Evolutionary conservation across 129 eudicot species (phyloP), one percentile per base, ranked within the genome.

Genomic region (Escallonia rubra): DNA sequence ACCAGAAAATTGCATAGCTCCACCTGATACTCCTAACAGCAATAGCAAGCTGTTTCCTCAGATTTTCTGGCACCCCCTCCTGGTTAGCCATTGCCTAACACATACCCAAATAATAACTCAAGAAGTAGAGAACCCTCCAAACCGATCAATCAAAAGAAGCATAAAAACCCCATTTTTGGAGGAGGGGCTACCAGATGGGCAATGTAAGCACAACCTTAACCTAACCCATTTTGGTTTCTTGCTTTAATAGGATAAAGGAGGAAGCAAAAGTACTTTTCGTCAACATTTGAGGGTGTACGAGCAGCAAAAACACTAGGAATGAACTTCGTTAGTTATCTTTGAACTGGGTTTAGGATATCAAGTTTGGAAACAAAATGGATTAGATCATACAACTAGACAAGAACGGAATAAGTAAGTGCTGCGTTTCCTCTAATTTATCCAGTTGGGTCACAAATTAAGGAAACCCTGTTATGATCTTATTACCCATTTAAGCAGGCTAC

Each of bases 1-100:
- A 54, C 59, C 59, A 54, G 23, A 54, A 54, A 54, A 54, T 54
- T 54, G 59, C 59, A 54, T 54, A 54, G 59, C 59, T 54, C 59
- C 59, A 54, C n/a, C 14, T 16, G 14, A 54, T 54, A 54, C 59
- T 54, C 59, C 59, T 54, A 12, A 54, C 59, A 54, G 59, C 59
- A 54, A 54, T 34, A 54, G 34, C 59, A 54, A 54, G 59, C 34
- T 8, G 59, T 54, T 54, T 54, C 6, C 6, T 54, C 7, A 54
- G 59, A 54, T 54, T 54, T n/a, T 54, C 59, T 54, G 59, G 59
- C 59, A 54, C 59, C n/a, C 59, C 14, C 59, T 54, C 59, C 7
- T 54, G 23, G 59, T n/a, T 13, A 54, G 13, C 59, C 59, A 54
- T 54, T 54, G n/a, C 59, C 59, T 54, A 54, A 54, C 3, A 54